Conservation (phyloP, 148 eudicot genomes). For the Polygonum aviculare region DNA sequence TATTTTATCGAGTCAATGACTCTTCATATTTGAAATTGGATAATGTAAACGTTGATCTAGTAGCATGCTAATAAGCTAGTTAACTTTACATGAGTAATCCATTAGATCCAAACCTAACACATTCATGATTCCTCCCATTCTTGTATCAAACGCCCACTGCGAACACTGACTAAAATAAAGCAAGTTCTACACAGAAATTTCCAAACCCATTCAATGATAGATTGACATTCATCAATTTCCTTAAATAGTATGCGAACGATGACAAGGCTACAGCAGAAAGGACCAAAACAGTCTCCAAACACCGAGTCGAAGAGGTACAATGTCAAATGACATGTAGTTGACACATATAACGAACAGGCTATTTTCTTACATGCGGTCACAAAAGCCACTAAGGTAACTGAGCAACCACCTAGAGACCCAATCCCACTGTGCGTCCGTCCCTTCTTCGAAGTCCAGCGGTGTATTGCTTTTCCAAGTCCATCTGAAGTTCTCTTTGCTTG, state of each 20-base stretch:
- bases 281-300: neutral
- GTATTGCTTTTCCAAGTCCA: conserved; percentile 91
- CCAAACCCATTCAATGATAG: neutral
- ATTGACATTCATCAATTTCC: neutral
- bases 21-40: neutral
- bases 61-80: no score
- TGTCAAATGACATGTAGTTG: neutral
- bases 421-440: conserved; percentile 94
- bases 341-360: neutral
- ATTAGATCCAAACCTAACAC: no score
- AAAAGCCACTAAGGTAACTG: neutral
- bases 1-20: neutral
- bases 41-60: no score
- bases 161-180: neutral
- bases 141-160: no score
- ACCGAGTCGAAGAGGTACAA: neutral
- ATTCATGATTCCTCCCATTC: no score
- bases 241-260: neutral
- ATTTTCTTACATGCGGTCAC: neutral
- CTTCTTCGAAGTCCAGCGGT: conserved; percentile 91
- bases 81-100: no score
- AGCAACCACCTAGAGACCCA: conserved; percentile 44
- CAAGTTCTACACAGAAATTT: neutral
- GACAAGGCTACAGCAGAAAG: neutral
- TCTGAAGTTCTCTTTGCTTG: conserved; percentile 71